Evolutionary conservation across 2,329 filamentous ascomycete genomes (phyloP).

Genomic region (Botrytis paeoniae): DNA sequence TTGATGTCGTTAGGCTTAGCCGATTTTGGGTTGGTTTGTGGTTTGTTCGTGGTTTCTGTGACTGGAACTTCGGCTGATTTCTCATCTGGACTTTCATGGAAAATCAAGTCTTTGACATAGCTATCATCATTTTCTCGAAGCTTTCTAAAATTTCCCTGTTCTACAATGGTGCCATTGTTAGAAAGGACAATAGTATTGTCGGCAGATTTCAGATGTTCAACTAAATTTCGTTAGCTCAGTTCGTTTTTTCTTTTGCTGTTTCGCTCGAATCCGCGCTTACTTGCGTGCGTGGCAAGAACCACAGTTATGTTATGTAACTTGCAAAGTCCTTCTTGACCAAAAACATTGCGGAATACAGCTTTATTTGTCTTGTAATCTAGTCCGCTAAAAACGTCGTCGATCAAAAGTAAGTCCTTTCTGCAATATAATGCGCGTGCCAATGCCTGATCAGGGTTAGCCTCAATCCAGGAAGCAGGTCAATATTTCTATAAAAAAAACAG

Average conservation of each 20-base stretch:
- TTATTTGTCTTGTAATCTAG: slow-evolving; percentile 27
- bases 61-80: not conserved
- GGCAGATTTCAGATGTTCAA: slow-evolving; percentile 25
- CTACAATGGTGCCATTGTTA: slow-evolving; percentile 32
- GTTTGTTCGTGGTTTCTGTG: not conserved
- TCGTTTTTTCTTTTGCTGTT: not conserved
- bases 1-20: not conserved
- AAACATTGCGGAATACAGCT: slow-evolving; percentile 22
- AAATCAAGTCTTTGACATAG: slow-evolving; percentile 7
- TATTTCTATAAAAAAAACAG: not conserved
- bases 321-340: slow-evolving; percentile 21
- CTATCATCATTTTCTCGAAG: slow-evolving; percentile 8
- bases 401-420: slow-evolving; percentile 21
- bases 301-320: slow-evolving; percentile 36
- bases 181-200: slow-evolving; percentile 42
- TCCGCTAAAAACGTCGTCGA: slow-evolving; percentile 31
- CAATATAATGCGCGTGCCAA: slow-evolving; percentile 29
- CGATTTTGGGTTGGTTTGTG: not conserved
- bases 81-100: not conserved
- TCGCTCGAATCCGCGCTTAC: not conserved
- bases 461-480: not conserved
- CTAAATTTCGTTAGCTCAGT: slow-evolving; percentile 22
- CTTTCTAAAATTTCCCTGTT: slow-evolving; percentile 35
- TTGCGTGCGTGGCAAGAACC: slow-evolving; percentile 23
- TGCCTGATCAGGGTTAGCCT: slow-evolving; percentile 19